Percentiles rank a stretch among this genome's conserved stretches.
These are phyloP conservation scores for Petasospora rhodanensis DNA, from an alignment of 1,139 yeast genomes.

Conservation along the genomic window DNA sequence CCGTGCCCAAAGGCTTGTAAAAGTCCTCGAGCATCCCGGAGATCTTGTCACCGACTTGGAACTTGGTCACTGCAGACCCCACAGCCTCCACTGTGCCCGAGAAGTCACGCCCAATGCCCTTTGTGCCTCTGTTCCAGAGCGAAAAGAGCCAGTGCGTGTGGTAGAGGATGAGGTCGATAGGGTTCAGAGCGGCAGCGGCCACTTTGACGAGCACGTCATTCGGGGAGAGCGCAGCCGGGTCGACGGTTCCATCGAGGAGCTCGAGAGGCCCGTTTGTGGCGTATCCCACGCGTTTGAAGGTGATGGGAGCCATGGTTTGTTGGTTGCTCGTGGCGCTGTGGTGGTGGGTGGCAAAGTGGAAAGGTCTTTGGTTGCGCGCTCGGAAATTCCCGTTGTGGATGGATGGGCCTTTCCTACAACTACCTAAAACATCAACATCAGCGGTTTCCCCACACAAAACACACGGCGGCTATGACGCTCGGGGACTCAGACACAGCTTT, in stretches of 20 bases:
- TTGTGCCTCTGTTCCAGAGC: constrained; percentile 9
- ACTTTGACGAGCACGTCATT: constrained; percentile 41
- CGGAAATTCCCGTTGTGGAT: too few species aligned
- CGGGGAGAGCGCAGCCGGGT: constrained; percentile 3
- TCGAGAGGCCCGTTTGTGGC: constrained; percentile 8
- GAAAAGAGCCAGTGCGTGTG: constrained; percentile 10
- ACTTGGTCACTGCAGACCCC: constrained; percentile 54
- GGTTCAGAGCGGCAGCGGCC: constrained; percentile 61
- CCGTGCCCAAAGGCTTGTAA: constrained; percentile 46
- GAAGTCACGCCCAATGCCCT: constrained; percentile 64
- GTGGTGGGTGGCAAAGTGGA: neutral
- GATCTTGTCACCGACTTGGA: constrained; percentile 55
- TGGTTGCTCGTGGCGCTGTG: too few species aligned
- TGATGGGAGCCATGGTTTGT: constrained; percentile 3
- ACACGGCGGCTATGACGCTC: too few species aligned
- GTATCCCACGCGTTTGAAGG: constrained; percentile 11
- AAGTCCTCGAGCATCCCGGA: constrained; percentile 35
- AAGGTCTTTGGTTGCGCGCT: too few species aligned
- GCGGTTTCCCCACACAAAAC: too few species aligned
- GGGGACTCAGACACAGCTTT: too few species aligned
- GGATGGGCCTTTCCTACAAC: too few species aligned
- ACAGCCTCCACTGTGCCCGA: constrained; percentile 68
- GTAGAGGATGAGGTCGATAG: constrained; percentile 50
- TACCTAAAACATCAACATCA: too few species aligned
- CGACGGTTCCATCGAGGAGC: constrained; percentile 4